Conservation (phyloP, 2,329 filamentous ascomycete genomes). For the Arachnomyces sp. region DNA sequence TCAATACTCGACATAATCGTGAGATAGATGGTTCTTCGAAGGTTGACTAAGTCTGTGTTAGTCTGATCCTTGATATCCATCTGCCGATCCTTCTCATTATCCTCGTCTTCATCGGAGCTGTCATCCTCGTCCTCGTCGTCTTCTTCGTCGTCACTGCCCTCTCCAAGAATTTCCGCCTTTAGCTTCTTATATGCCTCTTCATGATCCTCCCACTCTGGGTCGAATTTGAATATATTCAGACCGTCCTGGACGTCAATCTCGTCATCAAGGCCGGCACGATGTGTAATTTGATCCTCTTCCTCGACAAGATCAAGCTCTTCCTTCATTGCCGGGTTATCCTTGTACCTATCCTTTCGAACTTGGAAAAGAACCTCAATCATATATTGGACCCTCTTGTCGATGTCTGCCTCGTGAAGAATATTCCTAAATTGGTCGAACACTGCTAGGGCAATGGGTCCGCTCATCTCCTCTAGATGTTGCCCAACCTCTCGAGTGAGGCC, state of each 20-base stretch:
- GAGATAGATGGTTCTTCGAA: conserved; percentile 89
- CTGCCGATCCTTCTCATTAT: conserved; percentile 69
- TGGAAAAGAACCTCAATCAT: conserved; percentile 98
- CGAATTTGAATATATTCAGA: conserved; percentile 93
- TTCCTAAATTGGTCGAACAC: conserved; percentile 95
- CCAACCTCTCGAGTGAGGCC: conserved; percentile 88
- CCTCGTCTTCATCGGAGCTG: conserved; percentile 62
- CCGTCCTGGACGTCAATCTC: conserved; percentile 77
- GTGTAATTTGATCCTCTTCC: conserved; percentile 96
- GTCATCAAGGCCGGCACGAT: conserved; percentile 73
- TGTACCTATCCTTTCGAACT: conserved; percentile 91
- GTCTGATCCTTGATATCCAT: conserved; percentile 97
- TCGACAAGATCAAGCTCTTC: conserved; percentile 93
- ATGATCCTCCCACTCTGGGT: conserved; percentile 80
- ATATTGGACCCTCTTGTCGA: conserved; percentile 97
- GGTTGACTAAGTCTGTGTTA: conserved; percentile 88
- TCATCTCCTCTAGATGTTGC: conserved; percentile 93
- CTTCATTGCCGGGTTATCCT: conserved; percentile 82
- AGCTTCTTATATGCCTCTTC: conserved; percentile 84
- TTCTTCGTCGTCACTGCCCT: conserved; percentile 77
- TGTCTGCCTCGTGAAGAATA: conserved; percentile 91
- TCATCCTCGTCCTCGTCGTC: conserved; percentile 52
- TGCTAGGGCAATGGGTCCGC: conserved; percentile 72
- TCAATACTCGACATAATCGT: conserved; percentile 96
- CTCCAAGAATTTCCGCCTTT: conserved; percentile 88